phyloP scores from a whole-genome alignment of 768 basidiomycete species.

The Lyophyllum decastes region DNA sequence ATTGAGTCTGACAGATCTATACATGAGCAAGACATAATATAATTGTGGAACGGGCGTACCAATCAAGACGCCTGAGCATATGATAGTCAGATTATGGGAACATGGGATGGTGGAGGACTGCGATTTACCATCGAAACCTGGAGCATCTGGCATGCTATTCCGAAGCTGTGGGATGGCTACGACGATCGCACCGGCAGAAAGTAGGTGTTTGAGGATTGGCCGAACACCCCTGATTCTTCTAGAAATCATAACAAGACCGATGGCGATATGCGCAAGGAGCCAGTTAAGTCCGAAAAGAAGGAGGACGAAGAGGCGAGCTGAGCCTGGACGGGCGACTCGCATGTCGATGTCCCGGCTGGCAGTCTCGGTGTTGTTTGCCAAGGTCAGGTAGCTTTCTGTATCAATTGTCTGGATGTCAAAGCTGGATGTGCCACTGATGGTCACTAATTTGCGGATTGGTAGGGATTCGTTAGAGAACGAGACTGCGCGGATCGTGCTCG shows the following conservation, averaged over 20 bases:
- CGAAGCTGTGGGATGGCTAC: slow-evolving; percentile 51
- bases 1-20: slow-evolving; percentile 43
- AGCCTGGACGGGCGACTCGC: slow-evolving; percentile 43
- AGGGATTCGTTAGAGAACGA: slow-evolving; percentile 34
- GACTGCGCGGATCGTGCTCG: slow-evolving; percentile 47
- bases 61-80: slow-evolving; percentile 42
- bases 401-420: slow-evolving; percentile 45
- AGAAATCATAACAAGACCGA: slow-evolving; percentile 47
- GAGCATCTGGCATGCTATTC: slow-evolving; percentile 59
- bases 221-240: slow-evolving; percentile 31
- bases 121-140: slow-evolving; percentile 44
- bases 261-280: slow-evolving; percentile 54
- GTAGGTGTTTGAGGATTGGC: slow-evolving; percentile 36
- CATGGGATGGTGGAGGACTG: background rate
- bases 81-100: background rate
- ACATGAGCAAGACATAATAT: background rate
- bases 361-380: slow-evolving; percentile 21
- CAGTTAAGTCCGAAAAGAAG: slow-evolving; percentile 50
- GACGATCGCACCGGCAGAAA: slow-evolving; percentile 41
- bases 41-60: slow-evolving; percentile 30
- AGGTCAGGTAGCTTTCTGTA: slow-evolving; percentile 34
- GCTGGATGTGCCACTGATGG: slow-evolving; percentile 46
- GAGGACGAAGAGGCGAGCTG: slow-evolving; percentile 44
- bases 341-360: slow-evolving; percentile 48
- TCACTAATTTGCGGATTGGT: slow-evolving; percentile 43